Base-by-base conservation (phyloP, 495 filamentous ascomycete species). In the Filosporella fistucella region DNA sequence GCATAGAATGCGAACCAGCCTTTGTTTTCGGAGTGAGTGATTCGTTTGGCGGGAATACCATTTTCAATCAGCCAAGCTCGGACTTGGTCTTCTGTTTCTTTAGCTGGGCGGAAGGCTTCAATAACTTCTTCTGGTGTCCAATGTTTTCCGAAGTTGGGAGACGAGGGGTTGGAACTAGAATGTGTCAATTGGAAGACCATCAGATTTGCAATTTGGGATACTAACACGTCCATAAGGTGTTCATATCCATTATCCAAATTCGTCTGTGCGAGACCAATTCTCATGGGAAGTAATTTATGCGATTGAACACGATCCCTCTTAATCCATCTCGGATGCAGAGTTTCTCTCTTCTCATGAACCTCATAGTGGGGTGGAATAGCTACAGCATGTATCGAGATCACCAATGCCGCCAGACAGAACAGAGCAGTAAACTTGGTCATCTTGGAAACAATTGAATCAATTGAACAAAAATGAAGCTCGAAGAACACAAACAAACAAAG, bases 1-100 rank as follows among this genome's bases (percentile, higher is more conserved):
- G 52, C 47, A 47, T 51, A 42, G 20, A 55, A 50, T 42, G 52
- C 42, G 11, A 55, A 22, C 46, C 52, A 55, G 16, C 42, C 46
- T 33, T 47, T 50, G 16, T 46, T 50, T 10, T 50, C 46, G 11
- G 46, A 50, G 20, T 46, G 28, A 20, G 42, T 36, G 7, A 55
- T 20, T 25, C 47, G 52, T 4, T 34, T 30, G n/a, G 28, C 42
- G 7, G 42, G 18, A 18, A 55, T 55, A 11, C 52, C 52, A 40
- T 23, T 46, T 13, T 13, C 22, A 16, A 29, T 42, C 12, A 55
- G 41, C 52, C 52, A 55, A 14, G 49, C 24, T 18, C 18, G 38
- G 16, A 55, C 52, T 22, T 40, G 23, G 23, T 44, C 37, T 4
- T 49, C 46, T 9, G 18, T 22, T 28, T 49, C 52, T 2, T 45